These are phyloP conservation scores for Cadophora sp. DNA, from an alignment of 2,329 filamentous ascomycete species.

Conservation along the genomic window DNA sequence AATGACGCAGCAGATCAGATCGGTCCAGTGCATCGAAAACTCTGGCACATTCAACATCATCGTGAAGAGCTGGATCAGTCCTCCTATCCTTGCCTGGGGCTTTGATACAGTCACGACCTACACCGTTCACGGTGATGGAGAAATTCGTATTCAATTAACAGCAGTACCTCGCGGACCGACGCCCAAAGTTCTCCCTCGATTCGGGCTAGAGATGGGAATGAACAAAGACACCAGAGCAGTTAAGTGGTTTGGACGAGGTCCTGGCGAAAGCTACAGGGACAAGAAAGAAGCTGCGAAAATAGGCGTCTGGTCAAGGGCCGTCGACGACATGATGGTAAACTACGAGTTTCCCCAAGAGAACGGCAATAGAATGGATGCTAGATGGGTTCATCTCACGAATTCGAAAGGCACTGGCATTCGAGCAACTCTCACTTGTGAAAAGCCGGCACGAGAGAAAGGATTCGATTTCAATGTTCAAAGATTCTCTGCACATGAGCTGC, in stretches of 20 bases:
- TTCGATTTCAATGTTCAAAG: conserved; percentile 58
- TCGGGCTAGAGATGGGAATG: conserved; percentile 65
- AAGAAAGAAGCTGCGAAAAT: conserved; percentile 54
- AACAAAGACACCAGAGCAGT: conserved; percentile 53
- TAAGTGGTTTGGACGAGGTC: conserved; percentile 71
- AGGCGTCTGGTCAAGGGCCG: conserved; percentile 31
- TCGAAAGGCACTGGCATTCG: conserved; percentile 34
- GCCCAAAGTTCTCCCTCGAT: conserved; percentile 63
- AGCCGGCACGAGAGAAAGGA: conserved; percentile 48
- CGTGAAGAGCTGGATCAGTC: conserved; percentile 58
- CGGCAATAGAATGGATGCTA: conserved; percentile 66
- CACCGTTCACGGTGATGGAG: conserved; percentile 54
- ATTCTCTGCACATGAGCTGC: conserved; percentile 60
- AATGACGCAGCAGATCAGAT: conserved; percentile 55
- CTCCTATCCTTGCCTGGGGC: conserved; percentile 67
- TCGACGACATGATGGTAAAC: conserved; percentile 59
- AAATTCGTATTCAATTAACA: conserved; percentile 54
- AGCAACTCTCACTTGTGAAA: conserved; percentile 44
- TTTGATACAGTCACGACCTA: conserved; percentile 58
- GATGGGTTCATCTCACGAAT: conserved; percentile 57
- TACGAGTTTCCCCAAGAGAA: conserved; percentile 75
- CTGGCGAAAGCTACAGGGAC: conserved; percentile 70
- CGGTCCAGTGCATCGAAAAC: conserved; percentile 44
- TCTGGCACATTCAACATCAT: conserved; percentile 45
- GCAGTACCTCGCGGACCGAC: conserved; percentile 54